These are phyloP conservation scores for Komagataella ulmi DNA, from an alignment of 805 yeast genomes.

Conservation along the genomic window DNA sequence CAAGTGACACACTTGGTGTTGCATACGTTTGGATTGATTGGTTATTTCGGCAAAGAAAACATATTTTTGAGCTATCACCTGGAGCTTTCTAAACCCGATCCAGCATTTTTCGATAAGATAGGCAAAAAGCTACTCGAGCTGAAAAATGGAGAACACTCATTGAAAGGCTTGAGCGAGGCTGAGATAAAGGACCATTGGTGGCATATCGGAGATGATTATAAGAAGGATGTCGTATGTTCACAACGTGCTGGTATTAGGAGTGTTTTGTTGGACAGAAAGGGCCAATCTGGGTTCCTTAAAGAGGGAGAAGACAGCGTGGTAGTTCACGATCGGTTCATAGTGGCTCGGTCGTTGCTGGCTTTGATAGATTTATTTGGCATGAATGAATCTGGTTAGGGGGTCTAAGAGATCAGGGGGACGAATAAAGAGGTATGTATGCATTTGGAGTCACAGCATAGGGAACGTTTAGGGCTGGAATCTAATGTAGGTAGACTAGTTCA, in stretches of 20 bases:
- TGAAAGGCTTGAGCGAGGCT: background rate
- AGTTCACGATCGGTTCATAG: background rate
- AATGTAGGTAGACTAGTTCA: background rate
- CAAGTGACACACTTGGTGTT: conserved; percentile 30
- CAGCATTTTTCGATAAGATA: conserved; percentile 27
- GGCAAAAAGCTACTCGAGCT: conserved; percentile 1
- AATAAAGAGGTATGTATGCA: background rate
- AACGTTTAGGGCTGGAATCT: background rate
- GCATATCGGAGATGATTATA: conserved; percentile 59
- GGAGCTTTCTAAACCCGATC: conserved; percentile 39
- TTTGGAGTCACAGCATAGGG: background rate
- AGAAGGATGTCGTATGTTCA: conserved; percentile 41
- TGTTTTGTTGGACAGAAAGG: conserved; percentile 34
- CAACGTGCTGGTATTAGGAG: conserved; percentile 49
- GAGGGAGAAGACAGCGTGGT: background rate
- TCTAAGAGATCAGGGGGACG: background rate
- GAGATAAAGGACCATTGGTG: conserved; percentile 19
- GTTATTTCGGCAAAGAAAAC: conserved; percentile 22
- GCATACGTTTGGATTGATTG: conserved; percentile 26
- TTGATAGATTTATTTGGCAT: conserved; percentile 1
- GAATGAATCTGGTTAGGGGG: background rate
- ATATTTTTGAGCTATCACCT: conserved; percentile 45
- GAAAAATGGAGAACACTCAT: conserved; percentile 6
- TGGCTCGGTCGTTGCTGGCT: background rate
- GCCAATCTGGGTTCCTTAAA: conserved; percentile 10